Percentiles rank a stretch among this genome's conserved stretches.
These are phyloP conservation scores for Salisapilia sapeloensis DNA, from an alignment of 352 stramenopile genomes.

Conservation along the genomic window DNA sequence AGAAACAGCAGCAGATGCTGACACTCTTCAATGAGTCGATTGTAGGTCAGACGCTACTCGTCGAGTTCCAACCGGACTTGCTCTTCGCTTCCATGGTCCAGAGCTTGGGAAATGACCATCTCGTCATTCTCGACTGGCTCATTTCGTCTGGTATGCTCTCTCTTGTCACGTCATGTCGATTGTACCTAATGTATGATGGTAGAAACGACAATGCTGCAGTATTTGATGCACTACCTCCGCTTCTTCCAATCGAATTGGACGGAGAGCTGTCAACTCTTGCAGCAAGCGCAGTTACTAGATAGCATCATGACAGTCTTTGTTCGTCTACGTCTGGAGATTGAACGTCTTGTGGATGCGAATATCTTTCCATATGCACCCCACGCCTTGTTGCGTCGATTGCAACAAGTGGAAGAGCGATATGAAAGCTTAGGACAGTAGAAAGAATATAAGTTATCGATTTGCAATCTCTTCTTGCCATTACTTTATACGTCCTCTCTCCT, in stretches of 20 bases:
- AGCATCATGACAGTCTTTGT: constrained; percentile 32
- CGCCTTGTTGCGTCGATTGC: constrained; percentile 26
- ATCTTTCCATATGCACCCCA: constrained; percentile 37
- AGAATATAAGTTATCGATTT: constrained; percentile 5
- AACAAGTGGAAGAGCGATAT: constrained; percentile 28
- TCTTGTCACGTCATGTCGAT: neutral
- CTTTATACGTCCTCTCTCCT: constrained; percentile 18
- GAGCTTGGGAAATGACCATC: constrained; percentile 29
- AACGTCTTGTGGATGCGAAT: constrained; percentile 14
- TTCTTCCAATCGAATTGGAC: constrained; percentile 12
- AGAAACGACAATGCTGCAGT: constrained; percentile 60
- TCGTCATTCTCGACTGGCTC: constrained; percentile 51
- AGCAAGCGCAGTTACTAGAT: constrained; percentile 8
- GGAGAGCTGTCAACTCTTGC: constrained; percentile 8
- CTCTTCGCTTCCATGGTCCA: constrained; percentile 37
- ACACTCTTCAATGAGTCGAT: constrained; percentile 3
- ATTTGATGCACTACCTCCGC: constrained; percentile 34
- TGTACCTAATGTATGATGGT: neutral
- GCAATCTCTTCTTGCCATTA: constrained; percentile 35
- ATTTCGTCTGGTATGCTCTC: constrained; percentile 36
- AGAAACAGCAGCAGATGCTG: too few species aligned
- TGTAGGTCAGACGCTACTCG: constrained; percentile 3
- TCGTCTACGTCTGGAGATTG: constrained; percentile 39
- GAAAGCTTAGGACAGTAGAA: constrained; percentile 7
- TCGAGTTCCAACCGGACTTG: constrained; percentile 25